A percentile compares a stretch with the other conserved stretches of the same genome.
phyloP scores from a whole-genome alignment of 768 basidiomycete genomes.

The Sporobolomyces roseus region DNA sequence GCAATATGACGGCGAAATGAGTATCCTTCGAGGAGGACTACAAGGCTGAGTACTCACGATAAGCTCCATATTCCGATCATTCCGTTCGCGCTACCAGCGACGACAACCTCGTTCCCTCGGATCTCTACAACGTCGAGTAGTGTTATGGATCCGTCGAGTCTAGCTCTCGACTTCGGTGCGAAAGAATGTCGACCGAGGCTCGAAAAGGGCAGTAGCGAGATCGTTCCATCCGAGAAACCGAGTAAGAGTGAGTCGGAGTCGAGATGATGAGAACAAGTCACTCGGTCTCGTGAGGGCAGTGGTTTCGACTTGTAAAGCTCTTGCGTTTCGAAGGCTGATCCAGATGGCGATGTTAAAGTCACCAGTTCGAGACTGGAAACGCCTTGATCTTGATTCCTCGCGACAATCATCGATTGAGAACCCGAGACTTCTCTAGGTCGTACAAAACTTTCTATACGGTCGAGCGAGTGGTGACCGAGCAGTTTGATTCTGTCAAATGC shows the following conservation, averaged over 20 bases:
- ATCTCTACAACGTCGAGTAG: conserved; percentile 46
- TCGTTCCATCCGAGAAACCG: conserved; percentile 6
- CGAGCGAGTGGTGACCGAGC: too few species aligned
- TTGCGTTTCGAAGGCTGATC: background rate
- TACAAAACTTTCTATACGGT: too few species aligned
- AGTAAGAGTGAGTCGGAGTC: background rate
- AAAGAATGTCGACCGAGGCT: background rate
- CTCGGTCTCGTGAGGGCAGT: background rate
- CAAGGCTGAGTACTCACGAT: conserved; percentile 56
- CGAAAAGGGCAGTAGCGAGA: background rate
- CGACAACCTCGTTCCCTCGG: conserved; percentile 53
- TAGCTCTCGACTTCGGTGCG: background rate
- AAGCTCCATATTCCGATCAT: conserved; percentile 69
- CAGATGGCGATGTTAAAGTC: too few species aligned
- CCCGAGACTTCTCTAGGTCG: too few species aligned
- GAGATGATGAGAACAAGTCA: background rate
- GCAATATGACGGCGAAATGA: background rate
- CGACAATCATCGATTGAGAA: too few species aligned
- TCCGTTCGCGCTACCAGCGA: conserved; percentile 76
- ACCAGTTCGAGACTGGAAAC: too few species aligned
- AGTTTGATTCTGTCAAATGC: too few species aligned
- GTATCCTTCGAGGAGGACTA: background rate
- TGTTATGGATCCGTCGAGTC: conserved; percentile 29
- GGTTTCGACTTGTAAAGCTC: background rate
- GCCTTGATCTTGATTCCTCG: too few species aligned